Base-by-base conservation (phyloP, 768 basidiomycete genomes). In the Clitopilus passeckerianus region DNA sequence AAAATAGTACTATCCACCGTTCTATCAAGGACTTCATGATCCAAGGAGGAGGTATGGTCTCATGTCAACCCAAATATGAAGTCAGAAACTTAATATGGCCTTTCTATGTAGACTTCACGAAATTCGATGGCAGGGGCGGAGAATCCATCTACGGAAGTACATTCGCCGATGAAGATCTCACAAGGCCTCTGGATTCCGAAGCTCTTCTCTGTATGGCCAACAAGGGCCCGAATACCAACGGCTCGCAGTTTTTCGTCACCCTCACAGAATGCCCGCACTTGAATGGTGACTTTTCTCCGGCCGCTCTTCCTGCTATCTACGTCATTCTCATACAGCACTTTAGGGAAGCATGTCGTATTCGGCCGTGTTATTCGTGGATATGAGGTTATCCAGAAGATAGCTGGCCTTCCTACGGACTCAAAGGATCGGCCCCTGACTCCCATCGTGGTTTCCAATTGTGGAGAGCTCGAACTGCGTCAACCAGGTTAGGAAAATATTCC, bases 121-220 rank as follows among this genome's bases (percentile, higher is more conserved):
- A 87, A 62, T 81, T 84, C 59, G 92, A 90, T 61, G 91, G 92
- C 6, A 82, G 80, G 1, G 92, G 92, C 22, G 91, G 92, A 23
- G 90, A 91, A 71, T 89, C 86, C 23, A 91, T 93, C 57, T 93
- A 91, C 65, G 89, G 89, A 0, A 78, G 79, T 6, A 77, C 82
- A 23, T 95, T 95, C 64, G 73, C 77, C 10, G 93, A 95, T 67
- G 93, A 95, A 71, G 84, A 92, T 67, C 74, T 93, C 33, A 75
- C 77, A 43, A 79, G 76, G 33, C 77, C 83, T 0, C 72, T 92
- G 20, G 89, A 93, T 63, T 71, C 83, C 0, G 82, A 85, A 67
- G 92, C 86, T 74, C 74, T 95, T 24, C 75, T 96, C 10, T 92
- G 91, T 66, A 96, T 95, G 94, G 93, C 93, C 9, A 96, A 96